Evolutionary conservation across 164 flowering plant species (phyloP).

Genomic region (Magnolia sinica): DNA sequence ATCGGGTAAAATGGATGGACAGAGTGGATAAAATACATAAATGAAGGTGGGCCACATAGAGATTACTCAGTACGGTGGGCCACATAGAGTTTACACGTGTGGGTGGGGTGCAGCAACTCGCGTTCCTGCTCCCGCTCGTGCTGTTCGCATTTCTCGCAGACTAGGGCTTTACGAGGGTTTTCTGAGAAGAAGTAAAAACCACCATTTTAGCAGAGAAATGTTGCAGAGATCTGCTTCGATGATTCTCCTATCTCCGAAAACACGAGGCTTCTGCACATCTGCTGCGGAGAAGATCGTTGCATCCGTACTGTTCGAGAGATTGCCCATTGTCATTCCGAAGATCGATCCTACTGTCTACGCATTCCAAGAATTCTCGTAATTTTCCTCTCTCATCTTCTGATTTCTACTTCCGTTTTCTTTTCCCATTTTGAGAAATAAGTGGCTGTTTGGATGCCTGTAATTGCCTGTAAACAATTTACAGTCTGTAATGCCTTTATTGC

Average conservation of each 20-base stretch:
- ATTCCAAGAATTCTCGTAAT: constrained; percentile 92
- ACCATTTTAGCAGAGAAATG: background rate
- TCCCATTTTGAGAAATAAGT: background rate
- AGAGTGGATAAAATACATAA: too few relatives aligned
- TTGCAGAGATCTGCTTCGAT: constrained; percentile 16
- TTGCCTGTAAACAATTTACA: too few relatives aligned
- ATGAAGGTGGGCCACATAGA: too few relatives aligned
- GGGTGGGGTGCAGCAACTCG: too few relatives aligned
- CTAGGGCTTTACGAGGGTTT: constrained; percentile 6
- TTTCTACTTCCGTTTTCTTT: background rate
- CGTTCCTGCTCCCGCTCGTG: too few relatives aligned
- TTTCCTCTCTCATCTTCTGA: background rate
- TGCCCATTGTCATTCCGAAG: constrained; percentile 88
- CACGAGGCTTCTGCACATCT: constrained; percentile 48
- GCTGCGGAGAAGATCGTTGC: constrained; percentile 70
- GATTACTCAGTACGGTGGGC: too few relatives aligned
- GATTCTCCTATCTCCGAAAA: constrained; percentile 22
- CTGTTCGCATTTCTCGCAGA: too few relatives aligned
- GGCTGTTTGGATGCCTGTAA: background rate
- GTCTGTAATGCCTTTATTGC: too few relatives aligned
- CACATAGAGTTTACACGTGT: too few relatives aligned
- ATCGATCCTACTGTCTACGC: constrained; percentile 89
- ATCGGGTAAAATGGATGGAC: too few relatives aligned
- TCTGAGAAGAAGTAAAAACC: background rate
- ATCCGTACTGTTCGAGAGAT: constrained; percentile 82